Evolutionary conservation across 2,329 filamentous ascomycete species (phyloP).

Genomic region (Magnaporthiopsis incrustans): DNA sequence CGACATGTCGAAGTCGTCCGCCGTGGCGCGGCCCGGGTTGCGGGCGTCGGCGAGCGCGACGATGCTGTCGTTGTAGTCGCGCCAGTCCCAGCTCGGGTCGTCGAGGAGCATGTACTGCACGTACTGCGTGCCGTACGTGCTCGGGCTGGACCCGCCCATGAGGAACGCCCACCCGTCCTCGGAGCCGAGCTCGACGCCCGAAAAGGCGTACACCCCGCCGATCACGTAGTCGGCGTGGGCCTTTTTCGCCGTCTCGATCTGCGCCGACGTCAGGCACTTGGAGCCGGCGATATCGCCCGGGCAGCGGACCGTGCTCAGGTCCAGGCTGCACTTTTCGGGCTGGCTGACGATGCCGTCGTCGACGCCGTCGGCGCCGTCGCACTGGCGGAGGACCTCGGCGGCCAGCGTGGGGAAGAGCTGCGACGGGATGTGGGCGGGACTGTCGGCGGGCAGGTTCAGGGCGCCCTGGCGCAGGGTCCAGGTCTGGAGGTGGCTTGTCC

Average conservation of each 20-base stretch:
- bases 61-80: constrained; percentile 24
- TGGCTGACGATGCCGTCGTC: constrained; percentile 28
- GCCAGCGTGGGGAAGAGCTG: constrained; percentile 31
- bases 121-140: constrained; percentile 26
- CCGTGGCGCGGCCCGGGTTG: constrained; percentile 30
- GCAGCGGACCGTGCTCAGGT: constrained; percentile 16
- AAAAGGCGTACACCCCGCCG: constrained; percentile 28
- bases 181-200: constrained; percentile 38
- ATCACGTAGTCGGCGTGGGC: constrained; percentile 18
- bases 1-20: constrained; percentile 30
- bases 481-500: constrained; percentile 30
- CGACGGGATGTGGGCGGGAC: constrained; percentile 31
- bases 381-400: constrained; percentile 30
- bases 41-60: constrained; percentile 21
- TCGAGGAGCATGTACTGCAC: constrained; percentile 31
- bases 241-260: constrained; percentile 25
- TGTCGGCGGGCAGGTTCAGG: constrained; percentile 34
- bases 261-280: constrained; percentile 30
- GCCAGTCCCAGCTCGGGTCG: constrained; percentile 27
- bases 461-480: constrained; percentile 31
- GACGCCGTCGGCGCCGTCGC: constrained; percentile 32
- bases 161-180: constrained; percentile 29
- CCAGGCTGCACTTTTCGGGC: constrained; percentile 13
- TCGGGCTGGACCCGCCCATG: constrained; percentile 23
- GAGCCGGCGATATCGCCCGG: constrained; percentile 14